phyloP scores from a whole-genome alignment of 345 rosid species.

The Moringa oleifera region DNA sequence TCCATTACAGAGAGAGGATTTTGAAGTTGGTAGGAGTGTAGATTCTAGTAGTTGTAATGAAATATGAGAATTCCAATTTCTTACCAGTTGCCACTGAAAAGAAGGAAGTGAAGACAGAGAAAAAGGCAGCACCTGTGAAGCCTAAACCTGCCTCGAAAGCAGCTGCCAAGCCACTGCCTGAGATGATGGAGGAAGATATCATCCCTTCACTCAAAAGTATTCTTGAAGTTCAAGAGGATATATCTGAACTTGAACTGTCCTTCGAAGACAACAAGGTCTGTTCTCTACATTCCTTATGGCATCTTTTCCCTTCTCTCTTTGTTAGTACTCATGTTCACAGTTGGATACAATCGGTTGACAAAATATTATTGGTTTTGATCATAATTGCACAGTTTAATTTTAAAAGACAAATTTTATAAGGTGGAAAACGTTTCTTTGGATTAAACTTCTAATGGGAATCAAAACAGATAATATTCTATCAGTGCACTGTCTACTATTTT shows the following conservation, averaged over 20 bases:
- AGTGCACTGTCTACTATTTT: no score
- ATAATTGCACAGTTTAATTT: no score
- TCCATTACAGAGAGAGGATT: no score
- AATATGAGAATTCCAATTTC: background rate
- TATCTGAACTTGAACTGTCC: conserved; percentile 56
- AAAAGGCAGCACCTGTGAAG: conserved; percentile 37
- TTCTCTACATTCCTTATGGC: no score
- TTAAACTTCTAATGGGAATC: no score
- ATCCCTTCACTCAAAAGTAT: conserved; percentile 63
- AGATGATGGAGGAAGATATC: conserved; percentile 89
- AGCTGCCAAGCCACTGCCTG: conserved; percentile 49
- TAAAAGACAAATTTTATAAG: no score
- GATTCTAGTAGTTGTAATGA: background rate
- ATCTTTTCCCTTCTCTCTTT: background rate
- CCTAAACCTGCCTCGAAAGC: conserved; percentile 71
- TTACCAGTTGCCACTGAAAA: conserved; percentile 39
- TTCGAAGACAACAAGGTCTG: conserved; percentile 75
- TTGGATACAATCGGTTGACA: no score
- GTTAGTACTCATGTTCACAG: no score
- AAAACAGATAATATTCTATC: no score
- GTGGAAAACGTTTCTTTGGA: no score
- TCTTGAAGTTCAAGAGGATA: conserved; percentile 64
- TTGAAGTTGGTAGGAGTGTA: no score
- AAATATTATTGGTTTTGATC: no score
- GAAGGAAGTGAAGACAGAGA: conserved; percentile 35